Conservation (phyloP, 2,329 filamentous ascomycete species). For the Daldinia eschscholtzii region DNA sequence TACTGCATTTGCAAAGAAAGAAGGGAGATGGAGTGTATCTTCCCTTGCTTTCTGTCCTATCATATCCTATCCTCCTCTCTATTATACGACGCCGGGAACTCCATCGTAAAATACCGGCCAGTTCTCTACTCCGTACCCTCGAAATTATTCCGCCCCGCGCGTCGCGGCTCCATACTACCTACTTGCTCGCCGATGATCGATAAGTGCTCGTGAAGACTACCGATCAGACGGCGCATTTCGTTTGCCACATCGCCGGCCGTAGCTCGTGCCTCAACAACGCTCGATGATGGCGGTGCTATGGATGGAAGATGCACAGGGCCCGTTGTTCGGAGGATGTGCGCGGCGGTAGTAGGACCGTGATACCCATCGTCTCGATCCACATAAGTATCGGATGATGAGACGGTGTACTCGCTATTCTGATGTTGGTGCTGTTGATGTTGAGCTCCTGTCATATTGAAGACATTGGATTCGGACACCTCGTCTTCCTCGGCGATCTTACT, state of each 20-base stretch:
- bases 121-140: slow-evolving; percentile 25
- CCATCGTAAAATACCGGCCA: too few relatives aligned
- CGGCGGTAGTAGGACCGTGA: neutral
- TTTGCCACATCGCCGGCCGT: slow-evolving; percentile 65
- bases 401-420: slow-evolving; percentile 35
- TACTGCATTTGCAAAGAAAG: neutral
- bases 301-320: slow-evolving; percentile 50
- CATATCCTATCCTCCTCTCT: neutral
- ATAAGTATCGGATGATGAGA: slow-evolving; percentile 35
- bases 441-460: slow-evolving; percentile 15
- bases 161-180: slow-evolving; percentile 55
- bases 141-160: slow-evolving; percentile 39
- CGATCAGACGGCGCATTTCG: slow-evolving; percentile 64
- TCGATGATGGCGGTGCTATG: slow-evolving; percentile 61
- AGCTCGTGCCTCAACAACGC: slow-evolving; percentile 68
- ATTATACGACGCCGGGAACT: too few relatives aligned
- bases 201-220: slow-evolving; percentile 64
- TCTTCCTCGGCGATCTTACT: slow-evolving; percentile 43
- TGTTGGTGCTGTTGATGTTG: slow-evolving; percentile 36
- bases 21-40: too few relatives aligned
- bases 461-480: slow-evolving; percentile 20
- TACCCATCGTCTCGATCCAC: slow-evolving; percentile 26
- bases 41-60: neutral
- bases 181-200: slow-evolving; percentile 61
- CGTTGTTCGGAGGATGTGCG: slow-evolving; percentile 2